Evolutionary conservation across 2,329 filamentous ascomycete species (phyloP).

Genomic region (Pleomassaria siparia): DNA sequence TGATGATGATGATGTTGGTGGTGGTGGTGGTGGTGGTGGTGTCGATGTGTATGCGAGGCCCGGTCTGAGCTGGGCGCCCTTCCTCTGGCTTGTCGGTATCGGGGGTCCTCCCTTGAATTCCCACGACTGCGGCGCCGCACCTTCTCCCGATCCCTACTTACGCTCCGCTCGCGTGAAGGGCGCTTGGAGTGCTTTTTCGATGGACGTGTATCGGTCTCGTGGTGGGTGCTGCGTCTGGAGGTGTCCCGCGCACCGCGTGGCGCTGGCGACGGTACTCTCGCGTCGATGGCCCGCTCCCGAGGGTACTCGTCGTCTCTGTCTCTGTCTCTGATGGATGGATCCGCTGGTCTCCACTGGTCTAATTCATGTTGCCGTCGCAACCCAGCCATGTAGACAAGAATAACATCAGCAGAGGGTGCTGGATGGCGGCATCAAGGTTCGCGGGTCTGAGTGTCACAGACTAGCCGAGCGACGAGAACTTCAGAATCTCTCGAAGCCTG

Average conservation of each 20-base stretch:
- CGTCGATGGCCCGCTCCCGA: conserved; percentile 29
- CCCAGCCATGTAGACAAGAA: conserved; percentile 47
- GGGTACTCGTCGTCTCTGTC: conserved; percentile 32
- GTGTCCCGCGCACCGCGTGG: conserved; percentile 38
- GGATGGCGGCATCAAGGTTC: conserved; percentile 40
- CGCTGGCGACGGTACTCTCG: conserved; percentile 38
- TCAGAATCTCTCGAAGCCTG: conserved; percentile 19
- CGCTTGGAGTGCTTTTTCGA: conserved; percentile 27
- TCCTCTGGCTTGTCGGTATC: conserved; percentile 37
- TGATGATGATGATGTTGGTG: conserved; percentile 33
- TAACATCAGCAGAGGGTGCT: conserved; percentile 39
- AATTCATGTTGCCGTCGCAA: conserved; percentile 45
- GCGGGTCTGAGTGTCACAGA: conserved; percentile 39
- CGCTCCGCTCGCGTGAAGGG: conserved; percentile 36
- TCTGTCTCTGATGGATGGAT: conserved; percentile 37
- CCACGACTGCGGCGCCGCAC: conserved; percentile 36
- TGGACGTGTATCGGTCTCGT: conserved; percentile 30
- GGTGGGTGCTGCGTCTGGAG: conserved; percentile 30
- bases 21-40: conserved; percentile 35
- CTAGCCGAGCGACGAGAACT: conserved; percentile 37
- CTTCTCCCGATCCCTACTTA: conserved; percentile 33
- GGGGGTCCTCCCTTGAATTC: conserved; percentile 34
- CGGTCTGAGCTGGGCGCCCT: conserved; percentile 41
- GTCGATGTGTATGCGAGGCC: conserved; percentile 35
- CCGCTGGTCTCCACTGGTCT: conserved; percentile 49